Evolutionary conservation across 1,139 yeast genomes (phyloP).

Genomic region (Saccharomyces uvarum): DNA sequence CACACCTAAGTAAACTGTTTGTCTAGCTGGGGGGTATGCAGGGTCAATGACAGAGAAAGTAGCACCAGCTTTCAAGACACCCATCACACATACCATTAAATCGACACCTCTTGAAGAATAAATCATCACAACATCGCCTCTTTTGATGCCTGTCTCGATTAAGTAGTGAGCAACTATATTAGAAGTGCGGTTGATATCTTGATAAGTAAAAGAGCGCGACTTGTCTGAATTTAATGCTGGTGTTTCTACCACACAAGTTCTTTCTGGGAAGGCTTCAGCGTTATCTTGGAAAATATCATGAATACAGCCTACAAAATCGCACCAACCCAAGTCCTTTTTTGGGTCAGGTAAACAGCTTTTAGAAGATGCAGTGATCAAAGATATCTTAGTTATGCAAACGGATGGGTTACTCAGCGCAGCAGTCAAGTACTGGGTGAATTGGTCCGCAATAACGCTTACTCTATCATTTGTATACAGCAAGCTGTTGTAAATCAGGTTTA

Average conservation of each 20-base stretch:
- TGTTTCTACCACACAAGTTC: slow-evolving; percentile 88
- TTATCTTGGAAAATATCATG: slow-evolving; percentile 88
- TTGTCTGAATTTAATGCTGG: slow-evolving; percentile 49
- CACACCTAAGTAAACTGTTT: slow-evolving; percentile 81
- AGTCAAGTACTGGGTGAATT: slow-evolving; percentile 49
- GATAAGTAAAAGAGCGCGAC: slow-evolving; percentile 70
- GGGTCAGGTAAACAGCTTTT: slow-evolving; percentile 71
- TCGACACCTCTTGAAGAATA: slow-evolving; percentile 97
- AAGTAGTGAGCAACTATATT: slow-evolving; percentile 87
- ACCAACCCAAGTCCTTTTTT: slow-evolving; percentile 79
- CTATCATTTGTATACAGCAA: slow-evolving; percentile 67
- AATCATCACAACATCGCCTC: slow-evolving; percentile 95
- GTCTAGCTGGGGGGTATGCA: slow-evolving; percentile 97
- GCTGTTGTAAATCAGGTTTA: slow-evolving; percentile 50
- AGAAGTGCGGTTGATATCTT: slow-evolving; percentile 87
- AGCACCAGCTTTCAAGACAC: slow-evolving; percentile 96
- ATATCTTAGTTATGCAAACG: slow-evolving; percentile 49
- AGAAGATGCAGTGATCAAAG: slow-evolving; percentile 62
- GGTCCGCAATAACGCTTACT: slow-evolving; percentile 62
- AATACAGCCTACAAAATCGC: slow-evolving; percentile 85
- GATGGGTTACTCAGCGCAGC: slow-evolving; percentile 35
- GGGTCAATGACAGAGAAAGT: slow-evolving; percentile 98
- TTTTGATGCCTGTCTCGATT: slow-evolving; percentile 67
- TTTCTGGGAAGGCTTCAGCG: slow-evolving; percentile 74
- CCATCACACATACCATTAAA: slow-evolving; percentile 92